Evolutionary conservation across 192 early-diverging fungal species (phyloP), one percentile per base, ranked within the genome.

Genomic region (Tieghemiomyces parasiticus): DNA sequence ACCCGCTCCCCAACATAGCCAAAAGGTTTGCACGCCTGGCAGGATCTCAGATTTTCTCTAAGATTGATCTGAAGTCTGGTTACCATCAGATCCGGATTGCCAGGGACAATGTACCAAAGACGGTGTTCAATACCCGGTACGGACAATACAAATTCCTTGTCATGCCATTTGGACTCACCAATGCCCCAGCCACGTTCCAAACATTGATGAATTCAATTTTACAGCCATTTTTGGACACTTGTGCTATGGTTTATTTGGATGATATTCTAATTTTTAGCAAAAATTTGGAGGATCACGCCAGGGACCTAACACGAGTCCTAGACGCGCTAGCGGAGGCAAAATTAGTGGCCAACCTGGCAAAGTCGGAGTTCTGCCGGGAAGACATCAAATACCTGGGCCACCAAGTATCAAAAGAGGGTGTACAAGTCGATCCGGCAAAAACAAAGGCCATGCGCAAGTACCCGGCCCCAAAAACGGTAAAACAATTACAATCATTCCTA

Each of bases 101-200:
- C 24, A 19, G 60, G 32, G 61, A 32, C 0, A 71, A 80, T 34
- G 44, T 67, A 0, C 30, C 26, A 0, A 78, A 79, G 50, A 79
- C 72, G 20, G 70, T 75, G 12, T 80, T 77, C 45, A 19, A 49
- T 0, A 75, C 72, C 0, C 14, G 48, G 0, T 66, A 67, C 4
- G 64, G 72, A 0, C 70, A 60, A 8, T 87, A 53, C 60, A 68
- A 85, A 56, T 82, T 63, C 44, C 29, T 63, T 0, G 80, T 83
- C 16, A 55, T 87, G 42, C 81, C 80, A 0, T 81, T 83, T 60
- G 82, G 83, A 0, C 55, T 86, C 1, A 71, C 67, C 16, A 85
- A 83, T 61, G 76, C 74, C 0, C 78, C 81, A 0, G 78, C 72
- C 0, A 67, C 74, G 0, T 86, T 88, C 64, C 72, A 78, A 61